These are phyloP conservation scores for Cryptococcus neoformans DNA, from an alignment of 1,284 basidiomycete genomes.

Conservation along the genomic window DNA sequence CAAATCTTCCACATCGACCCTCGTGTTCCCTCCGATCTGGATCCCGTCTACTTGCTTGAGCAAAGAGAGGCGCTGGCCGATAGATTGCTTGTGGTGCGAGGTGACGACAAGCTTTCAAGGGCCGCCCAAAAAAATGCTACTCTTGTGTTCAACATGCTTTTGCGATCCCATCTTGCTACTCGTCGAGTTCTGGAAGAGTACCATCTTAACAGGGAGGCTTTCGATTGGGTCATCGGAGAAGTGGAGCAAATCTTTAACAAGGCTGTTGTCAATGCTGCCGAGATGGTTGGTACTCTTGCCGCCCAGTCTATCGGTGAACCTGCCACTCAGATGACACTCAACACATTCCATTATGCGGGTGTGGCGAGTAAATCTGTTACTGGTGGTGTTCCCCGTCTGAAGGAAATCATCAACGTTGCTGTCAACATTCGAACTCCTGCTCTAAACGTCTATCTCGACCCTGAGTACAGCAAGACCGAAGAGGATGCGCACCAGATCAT, in stretches of 20 bases:
- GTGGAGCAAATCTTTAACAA: constrained; percentile 93
- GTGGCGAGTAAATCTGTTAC: constrained; percentile 98
- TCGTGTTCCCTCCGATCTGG: constrained; percentile 87
- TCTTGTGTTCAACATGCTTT: constrained; percentile 86
- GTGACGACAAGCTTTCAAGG: constrained; percentile 67
- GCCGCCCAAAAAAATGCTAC: constrained; percentile 89
- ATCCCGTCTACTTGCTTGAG: constrained; percentile 82
- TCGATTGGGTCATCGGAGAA: constrained; percentile 97
- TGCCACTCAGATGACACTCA: constrained; percentile 95
- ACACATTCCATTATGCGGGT: constrained; percentile 99
- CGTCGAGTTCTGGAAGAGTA: constrained; percentile 80
- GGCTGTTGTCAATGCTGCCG: constrained; percentile 86
- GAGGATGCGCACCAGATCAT: constrained; percentile 45
- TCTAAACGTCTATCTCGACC: constrained; percentile 81
- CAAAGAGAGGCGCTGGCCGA: constrained; percentile 67
- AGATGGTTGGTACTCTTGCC: constrained; percentile 98
- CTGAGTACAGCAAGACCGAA: constrained; percentile 76
- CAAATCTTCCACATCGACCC: constrained; percentile 98
- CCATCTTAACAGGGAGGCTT: constrained; percentile 85
- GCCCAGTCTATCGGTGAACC: constrained; percentile 99
- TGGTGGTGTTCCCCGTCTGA: constrained; percentile 93
- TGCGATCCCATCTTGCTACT: constrained; percentile 80
- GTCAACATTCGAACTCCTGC: constrained; percentile 98
- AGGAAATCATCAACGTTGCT: constrained; percentile 99
- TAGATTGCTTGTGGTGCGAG: constrained; percentile 80